Evolutionary conservation across 2,329 filamentous ascomycete species (phyloP).

Genomic region (Mycocentrospora acerina): DNA sequence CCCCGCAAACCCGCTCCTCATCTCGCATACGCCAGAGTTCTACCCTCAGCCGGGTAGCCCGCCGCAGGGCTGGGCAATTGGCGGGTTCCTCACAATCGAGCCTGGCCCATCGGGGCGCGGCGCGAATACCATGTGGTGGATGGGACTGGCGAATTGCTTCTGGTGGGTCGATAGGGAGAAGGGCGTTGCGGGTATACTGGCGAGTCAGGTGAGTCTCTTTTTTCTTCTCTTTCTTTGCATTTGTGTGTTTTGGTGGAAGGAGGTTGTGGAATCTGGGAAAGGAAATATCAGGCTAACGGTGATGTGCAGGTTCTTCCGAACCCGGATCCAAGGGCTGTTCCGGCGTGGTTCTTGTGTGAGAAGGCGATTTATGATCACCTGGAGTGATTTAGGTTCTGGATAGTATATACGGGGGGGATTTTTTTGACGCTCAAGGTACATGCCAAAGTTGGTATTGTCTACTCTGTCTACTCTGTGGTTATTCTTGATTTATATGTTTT

Average conservation of each 20-base stretch:
- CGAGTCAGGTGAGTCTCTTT: conserved; percentile 19
- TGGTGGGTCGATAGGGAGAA: conserved; percentile 66
- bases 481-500: too few relatives aligned
- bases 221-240: too few relatives aligned
- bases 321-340: conserved; percentile 35
- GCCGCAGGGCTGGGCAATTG: conserved; percentile 66
- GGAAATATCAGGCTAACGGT: conserved; percentile 4
- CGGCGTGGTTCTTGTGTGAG: conserved; percentile 38
- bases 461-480: too few relatives aligned
- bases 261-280: too few relatives aligned
- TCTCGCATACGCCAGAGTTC: conserved; percentile 53
- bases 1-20: conserved; percentile 52
- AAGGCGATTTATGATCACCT: conserved; percentile 41
- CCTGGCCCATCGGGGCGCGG: conserved; percentile 56
- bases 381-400: too few relatives aligned
- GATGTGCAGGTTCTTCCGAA: conserved; percentile 32
- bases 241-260: not conserved
- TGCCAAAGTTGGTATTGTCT: too few relatives aligned
- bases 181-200: conserved; percentile 51
- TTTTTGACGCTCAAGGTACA: too few relatives aligned
- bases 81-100: conserved; percentile 54
- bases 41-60: conserved; percentile 51
- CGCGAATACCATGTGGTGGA: conserved; percentile 56
- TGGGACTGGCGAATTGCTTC: conserved; percentile 60
- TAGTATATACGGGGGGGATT: too few relatives aligned